Evolutionary conservation across 495 filamentous ascomycete genomes (phyloP).

Genomic region (Trypethelium eluteriae): DNA sequence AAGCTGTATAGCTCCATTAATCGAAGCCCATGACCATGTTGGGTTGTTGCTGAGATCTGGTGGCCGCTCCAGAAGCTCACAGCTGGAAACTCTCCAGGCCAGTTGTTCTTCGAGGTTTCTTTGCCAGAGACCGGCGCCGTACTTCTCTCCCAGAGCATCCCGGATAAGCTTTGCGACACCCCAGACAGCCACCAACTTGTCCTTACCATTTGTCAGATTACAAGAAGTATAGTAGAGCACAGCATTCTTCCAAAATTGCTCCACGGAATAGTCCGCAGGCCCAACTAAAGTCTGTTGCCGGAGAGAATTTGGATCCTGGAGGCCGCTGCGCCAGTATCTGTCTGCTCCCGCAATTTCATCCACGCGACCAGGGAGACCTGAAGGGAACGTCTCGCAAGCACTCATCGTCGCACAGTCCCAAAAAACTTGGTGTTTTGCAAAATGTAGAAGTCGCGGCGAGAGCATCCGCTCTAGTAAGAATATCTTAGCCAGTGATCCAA

Average conservation of each 20-base stretch:
- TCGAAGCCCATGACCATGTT: conserved; percentile 15
- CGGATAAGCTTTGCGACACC: conserved; percentile 12
- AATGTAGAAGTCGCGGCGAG: conserved; percentile 11
- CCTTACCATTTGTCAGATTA: not conserved
- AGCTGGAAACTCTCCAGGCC: not conserved
- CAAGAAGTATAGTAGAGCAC: conserved; percentile 10
- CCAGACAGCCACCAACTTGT: conserved; percentile 15
- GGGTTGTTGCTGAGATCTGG: not conserved
- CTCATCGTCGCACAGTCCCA: conserved; percentile 11
- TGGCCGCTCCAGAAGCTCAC: not conserved
- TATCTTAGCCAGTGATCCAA: not conserved
- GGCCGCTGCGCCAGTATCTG: not conserved
- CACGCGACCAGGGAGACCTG: not conserved
- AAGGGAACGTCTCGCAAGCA: conserved; percentile 13
- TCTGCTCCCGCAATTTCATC: not conserved
- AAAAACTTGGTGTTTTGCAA: conserved; percentile 6
- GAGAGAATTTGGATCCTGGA: not conserved
- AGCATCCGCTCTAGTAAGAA: conserved; percentile 11
- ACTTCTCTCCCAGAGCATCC: not conserved
- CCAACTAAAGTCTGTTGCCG: not conserved
- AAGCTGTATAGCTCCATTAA: conserved; percentile 5
- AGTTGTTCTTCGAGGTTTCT: conserved; percentile 1
- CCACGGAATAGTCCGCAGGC: not conserved
- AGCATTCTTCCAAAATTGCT: not conserved
- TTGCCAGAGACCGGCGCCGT: conserved; percentile 15